Conservation (phyloP, 352 stramenopile genomes). For the Pythium volutum region DNA sequence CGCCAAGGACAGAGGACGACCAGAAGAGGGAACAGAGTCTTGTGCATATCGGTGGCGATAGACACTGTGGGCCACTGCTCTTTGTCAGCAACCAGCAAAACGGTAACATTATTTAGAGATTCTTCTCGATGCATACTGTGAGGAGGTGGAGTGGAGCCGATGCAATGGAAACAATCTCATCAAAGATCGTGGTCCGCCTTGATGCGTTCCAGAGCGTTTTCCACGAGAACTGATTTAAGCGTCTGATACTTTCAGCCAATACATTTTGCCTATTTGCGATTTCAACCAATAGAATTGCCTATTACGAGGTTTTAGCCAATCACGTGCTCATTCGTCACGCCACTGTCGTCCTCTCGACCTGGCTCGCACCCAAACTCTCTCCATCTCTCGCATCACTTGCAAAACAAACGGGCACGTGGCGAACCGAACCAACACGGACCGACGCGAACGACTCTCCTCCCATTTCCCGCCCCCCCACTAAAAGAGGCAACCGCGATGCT, state of each 20-base stretch:
- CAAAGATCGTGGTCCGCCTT: no score
- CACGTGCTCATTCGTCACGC: conserved; percentile 16
- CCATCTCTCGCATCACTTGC: background rate
- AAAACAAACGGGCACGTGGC: conserved; percentile 15
- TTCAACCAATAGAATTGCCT: conserved; percentile 1
- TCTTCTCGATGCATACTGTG: no score
- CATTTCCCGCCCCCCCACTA: background rate
- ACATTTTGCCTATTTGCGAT: background rate
- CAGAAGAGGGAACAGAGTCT: background rate
- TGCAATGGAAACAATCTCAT: background rate
- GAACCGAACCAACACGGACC: no score
- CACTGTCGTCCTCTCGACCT: conserved; percentile 6
- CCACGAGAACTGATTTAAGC: background rate
- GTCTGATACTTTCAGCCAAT: background rate
- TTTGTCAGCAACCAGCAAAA: no score
- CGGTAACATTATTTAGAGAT: conserved; percentile 2
- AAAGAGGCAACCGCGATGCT: conserved; percentile 58
- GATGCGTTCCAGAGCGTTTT: no score
- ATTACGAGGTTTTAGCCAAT: conserved; percentile 30
- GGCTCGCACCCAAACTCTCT: background rate
- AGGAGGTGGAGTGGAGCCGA: no score
- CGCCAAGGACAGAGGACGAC: background rate
- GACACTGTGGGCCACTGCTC: no score
- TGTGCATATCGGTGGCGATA: conserved; percentile 4
- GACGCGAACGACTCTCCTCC: background rate